Evolutionary conservation across 345 rosid genomes (phyloP).

Genomic region (Dipteronia dyeriana): DNA sequence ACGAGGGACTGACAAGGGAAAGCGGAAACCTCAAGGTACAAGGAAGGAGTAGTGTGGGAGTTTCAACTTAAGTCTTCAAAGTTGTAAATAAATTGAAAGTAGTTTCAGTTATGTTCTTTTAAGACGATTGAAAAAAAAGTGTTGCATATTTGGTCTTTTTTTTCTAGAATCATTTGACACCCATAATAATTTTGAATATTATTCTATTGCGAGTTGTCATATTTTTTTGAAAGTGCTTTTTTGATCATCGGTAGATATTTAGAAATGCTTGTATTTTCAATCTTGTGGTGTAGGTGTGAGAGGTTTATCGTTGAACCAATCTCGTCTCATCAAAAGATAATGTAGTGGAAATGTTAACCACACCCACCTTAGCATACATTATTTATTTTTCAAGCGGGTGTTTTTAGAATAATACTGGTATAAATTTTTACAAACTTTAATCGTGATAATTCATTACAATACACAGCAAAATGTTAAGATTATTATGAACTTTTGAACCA

Average conservation of each 20-base stretch:
- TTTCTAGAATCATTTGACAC: neutral
- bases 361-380: no score
- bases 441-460: no score
- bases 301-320: no score
- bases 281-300: no score
- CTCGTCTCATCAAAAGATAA: no score
- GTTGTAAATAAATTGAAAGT: neutral
- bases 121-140: neutral
- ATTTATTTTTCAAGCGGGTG: no score
- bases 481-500: no score
- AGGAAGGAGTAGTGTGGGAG: neutral
- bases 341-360: no score
- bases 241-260: neutral
- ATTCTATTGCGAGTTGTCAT: no score
- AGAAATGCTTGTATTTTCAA: neutral
- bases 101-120: neutral
- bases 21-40: neutral
- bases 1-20: neutral
- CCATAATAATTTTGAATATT: neutral
- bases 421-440: no score
- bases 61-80: neutral
- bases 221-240: no score
- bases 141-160: neutral
- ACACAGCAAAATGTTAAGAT: neutral
- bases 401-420: no score